These are phyloP conservation scores for Microdochium paspali DNA, from an alignment of 2,329 filamentous ascomycete genomes.

Conservation along the genomic window DNA sequence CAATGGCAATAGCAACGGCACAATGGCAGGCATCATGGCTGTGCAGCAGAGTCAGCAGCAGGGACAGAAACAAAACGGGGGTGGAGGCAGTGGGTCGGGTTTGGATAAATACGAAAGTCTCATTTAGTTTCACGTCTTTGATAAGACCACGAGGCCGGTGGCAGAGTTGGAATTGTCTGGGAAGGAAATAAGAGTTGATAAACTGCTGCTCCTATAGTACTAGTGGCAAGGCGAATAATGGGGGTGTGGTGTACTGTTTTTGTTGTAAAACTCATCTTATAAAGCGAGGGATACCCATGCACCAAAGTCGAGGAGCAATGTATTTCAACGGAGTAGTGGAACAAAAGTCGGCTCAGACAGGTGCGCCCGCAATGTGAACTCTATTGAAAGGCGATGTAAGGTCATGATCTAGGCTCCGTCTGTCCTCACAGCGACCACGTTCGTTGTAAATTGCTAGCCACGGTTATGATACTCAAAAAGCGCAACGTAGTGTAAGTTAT, in stretches of 20 bases:
- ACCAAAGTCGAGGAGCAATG: no score
- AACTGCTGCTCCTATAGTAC: not conserved
- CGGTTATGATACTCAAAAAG: no score
- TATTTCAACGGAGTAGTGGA: no score
- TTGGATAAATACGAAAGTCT: conserved; percentile 62
- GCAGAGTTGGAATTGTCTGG: not conserved
- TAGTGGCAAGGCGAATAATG: not conserved
- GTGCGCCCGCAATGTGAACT: no score
- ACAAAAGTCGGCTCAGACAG: no score
- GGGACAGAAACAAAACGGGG: conserved; percentile 17
- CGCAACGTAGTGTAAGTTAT: no score
- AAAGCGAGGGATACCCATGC: no score
- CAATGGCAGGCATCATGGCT: conserved; percentile 15
- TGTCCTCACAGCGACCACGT: no score
- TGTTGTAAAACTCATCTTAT: not conserved
- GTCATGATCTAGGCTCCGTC: no score
- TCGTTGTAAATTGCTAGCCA: no score
- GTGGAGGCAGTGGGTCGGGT: conserved; percentile 31
- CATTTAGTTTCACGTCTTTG: conserved; percentile 40
- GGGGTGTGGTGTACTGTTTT: not conserved
- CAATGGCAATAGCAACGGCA: conserved; percentile 4
- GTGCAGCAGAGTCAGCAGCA: conserved; percentile 18
- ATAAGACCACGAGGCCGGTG: not conserved
- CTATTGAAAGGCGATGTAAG: no score
- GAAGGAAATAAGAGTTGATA: not conserved